Evolutionary conservation across 2,329 filamentous ascomycete species (phyloP), one percentile per base, ranked within the genome.

Genomic region (Hyphodiscus sp.): DNA sequence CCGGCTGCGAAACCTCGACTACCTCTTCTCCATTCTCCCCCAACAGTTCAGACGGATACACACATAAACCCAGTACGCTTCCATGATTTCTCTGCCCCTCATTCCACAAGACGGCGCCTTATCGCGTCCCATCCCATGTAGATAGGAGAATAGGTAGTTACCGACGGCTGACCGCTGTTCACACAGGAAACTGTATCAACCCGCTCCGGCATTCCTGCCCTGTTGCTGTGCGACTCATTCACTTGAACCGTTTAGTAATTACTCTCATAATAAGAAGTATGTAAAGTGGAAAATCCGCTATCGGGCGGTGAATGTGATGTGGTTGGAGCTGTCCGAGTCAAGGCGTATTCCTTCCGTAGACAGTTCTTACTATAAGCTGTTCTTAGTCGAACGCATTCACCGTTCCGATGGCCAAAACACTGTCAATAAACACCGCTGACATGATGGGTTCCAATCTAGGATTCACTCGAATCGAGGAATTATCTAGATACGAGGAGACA

Each of bases 391-490:
- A 38, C 33, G 2, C 33, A n/a, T 20, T 33, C n/a, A 20, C 44
- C 33, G 33, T 47, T 46, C 26, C 48, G 20, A 61, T 61, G 59
- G 45, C 57, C 9, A 58, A 60, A 52, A 63, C 58, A 30, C 58
- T 61, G 18, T 57, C 54, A 29, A 26, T 61, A 42, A 62, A 58
- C 57, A 61, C 58, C 45, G 47, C 62, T 64, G 55, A 65, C 55
- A 26, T 62, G 2, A 51, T 55, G 52, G 54, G 49, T 23, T 46
- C 56, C 33, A 23, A 54, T 41, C 30, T 54, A 47, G 53, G 63
- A 45, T 62, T 62, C 50, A 58, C 58, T 13, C 51, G 59, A 33
- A 18, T 45, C 38, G 50, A 54, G 18, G 29, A 41, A 42, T 11
- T 41, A 2, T 15, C 53, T 29, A 44, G 33, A 46, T 62, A 60